Conservation (phyloP, 2,329 filamentous ascomycete genomes). For the Phaeosphaeriaceae sp. region DNA sequence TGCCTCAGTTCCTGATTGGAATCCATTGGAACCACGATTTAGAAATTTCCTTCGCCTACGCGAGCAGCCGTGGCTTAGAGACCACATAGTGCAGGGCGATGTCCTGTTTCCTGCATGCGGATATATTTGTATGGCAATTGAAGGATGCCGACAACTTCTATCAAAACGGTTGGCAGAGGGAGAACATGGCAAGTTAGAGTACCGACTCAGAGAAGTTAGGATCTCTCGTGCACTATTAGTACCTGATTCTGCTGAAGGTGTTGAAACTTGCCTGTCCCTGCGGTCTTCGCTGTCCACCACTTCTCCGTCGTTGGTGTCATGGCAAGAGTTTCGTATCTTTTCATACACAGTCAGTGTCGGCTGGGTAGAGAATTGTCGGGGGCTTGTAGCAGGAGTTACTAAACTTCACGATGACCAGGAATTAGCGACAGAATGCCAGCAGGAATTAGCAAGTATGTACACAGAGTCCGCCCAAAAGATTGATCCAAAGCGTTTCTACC, state of each 20-base stretch:
- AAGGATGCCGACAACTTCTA: conserved; percentile 16
- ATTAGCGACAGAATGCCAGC: conserved; percentile 6
- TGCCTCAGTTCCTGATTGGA: conserved; percentile 13
- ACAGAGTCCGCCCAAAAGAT: background rate
- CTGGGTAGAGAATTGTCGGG: conserved; percentile 23
- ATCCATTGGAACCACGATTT: conserved; percentile 24
- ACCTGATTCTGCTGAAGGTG: conserved; percentile 17
- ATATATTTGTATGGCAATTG: conserved; percentile 23
- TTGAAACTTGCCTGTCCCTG: conserved; percentile 29
- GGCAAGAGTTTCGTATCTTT: conserved; percentile 25
- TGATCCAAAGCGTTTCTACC: conserved; percentile 11
- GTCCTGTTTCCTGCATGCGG: conserved; percentile 25
- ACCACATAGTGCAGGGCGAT: conserved; percentile 26
- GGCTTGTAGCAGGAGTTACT: conserved; percentile 9
- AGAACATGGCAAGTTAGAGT: conserved; percentile 1
- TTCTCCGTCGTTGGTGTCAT: conserved; percentile 4
- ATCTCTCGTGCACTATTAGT: too few relatives aligned
- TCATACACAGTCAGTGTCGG: conserved; percentile 15
- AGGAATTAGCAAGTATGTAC: conserved; percentile 1
- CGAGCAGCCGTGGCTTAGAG: conserved; percentile 28
- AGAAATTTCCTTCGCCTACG: conserved; percentile 28
- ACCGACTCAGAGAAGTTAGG: conserved; percentile 25
- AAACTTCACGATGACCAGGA: conserved; percentile 3
- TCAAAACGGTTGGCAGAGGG: conserved; percentile 4
- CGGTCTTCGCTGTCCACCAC: conserved; percentile 1